Base-by-base conservation (phyloP, 228 moss, liverwort and hornwort genomes). In the Sphagnum fallax region DNA sequence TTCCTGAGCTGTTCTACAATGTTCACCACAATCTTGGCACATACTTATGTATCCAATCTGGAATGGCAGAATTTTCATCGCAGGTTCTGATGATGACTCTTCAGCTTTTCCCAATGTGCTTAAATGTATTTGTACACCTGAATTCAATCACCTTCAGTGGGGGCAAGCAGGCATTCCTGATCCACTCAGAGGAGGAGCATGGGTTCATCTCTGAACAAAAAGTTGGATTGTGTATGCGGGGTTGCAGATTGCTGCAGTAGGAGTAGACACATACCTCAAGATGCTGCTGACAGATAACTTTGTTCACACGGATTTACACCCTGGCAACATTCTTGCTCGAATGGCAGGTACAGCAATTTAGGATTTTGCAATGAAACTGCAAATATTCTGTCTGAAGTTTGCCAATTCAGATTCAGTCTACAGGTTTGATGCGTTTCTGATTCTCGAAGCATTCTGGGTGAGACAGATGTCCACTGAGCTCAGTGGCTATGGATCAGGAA, bases 241-340 rank as follows among this genome's bases (percentile, higher is more conserved):
- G 70, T 16, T 64, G 75, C 83, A 96, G 93, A 97, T 97, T 73
- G 97, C 92, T 47, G 97, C 97, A 63, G 76, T 90, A 66, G 97
- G 97, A 60, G 97, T 97, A 74, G 97, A 97, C 71, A 79, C 97
- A 5, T 97, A 97, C 75, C 80, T 97, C 61, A 97, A 97, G 82
- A 97, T 97, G 97, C 74, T 97, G 75, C 88, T 97, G 57, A 87
- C 87, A 10, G 97, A 97, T 69, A 97, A 97, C 66, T 97, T 97
- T 65, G 90, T 97, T 16, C 97, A 97, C 77, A 97, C 97, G 2
- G 97, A 97, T 79, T 71, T 97, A 72, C 97, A 97, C 67, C 93
- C 97, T 65, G 97, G 97, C 58, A 97, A 97, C 70, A 97, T 97
- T 66, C 65, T 97, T 61, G 96, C 93, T 57, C 80, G 95, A 68